Evolutionary conservation across 139 green algal species (phyloP).

Genomic region (Chlorokybus atmophyticus): DNA sequence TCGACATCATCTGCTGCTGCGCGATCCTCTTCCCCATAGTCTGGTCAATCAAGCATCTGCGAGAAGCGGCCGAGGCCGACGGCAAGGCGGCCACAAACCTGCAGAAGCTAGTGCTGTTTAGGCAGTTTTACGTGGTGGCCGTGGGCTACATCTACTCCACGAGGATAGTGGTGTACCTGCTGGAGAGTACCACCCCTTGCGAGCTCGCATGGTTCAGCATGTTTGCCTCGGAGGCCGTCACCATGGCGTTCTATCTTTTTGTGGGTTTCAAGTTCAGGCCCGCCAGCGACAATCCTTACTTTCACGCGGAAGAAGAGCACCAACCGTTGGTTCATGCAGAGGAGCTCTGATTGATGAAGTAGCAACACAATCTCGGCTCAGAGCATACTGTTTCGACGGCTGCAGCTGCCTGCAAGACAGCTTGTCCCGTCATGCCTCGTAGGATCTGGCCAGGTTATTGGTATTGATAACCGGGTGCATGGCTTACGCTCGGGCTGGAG

Average conservation of each 20-base stretch:
- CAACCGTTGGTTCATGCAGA: no score
- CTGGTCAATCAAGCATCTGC: constrained; percentile 90
- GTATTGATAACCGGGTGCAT: no score
- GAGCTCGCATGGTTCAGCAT: constrained; percentile 60
- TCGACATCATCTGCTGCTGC: constrained; percentile 97
- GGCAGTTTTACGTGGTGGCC: constrained; percentile 87
- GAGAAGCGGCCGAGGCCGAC: constrained; percentile 44
- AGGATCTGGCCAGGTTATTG: no score
- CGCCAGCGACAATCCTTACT: constrained; percentile 60
- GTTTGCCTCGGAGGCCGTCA: constrained; percentile 57
- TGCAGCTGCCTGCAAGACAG: no score
- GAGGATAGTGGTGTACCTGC: constrained; percentile 90
- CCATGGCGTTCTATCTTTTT: constrained; percentile 77
- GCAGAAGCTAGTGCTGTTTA: constrained; percentile 82
- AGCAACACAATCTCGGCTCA: no score
- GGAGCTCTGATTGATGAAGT: no score
- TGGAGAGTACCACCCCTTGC: constrained; percentile 58
- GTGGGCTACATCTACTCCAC: constrained; percentile 95
- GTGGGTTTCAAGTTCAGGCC: constrained; percentile 66
- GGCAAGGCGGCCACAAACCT: constrained; percentile 54
- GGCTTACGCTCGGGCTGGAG: no score
- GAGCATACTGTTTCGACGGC: no score
- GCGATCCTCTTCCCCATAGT: constrained; percentile 96
- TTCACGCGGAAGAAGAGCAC: no score
- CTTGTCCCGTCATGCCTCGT: no score